Evolutionary conservation across 1,139 yeast species (phyloP).

Genomic region (Entelexis paramagnoliae): DNA sequence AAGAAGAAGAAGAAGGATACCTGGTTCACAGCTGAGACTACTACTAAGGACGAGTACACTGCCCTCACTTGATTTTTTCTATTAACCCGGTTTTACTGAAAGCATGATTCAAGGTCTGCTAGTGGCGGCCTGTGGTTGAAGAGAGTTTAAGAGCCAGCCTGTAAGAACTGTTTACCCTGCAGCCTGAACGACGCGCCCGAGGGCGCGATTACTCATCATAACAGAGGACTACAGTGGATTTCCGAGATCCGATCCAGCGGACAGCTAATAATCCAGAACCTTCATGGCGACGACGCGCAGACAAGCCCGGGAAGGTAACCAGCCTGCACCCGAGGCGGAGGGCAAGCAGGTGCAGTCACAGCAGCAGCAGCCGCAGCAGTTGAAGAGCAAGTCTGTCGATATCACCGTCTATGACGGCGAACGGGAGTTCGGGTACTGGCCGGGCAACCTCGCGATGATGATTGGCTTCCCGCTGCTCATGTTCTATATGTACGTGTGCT

Average conservation of each 20-base stretch:
- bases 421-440: conserved; percentile 88
- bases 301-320: conserved; percentile 16
- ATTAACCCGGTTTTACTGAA: too few relatives aligned
- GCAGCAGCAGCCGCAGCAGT: not conserved
- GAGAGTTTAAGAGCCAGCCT: too few relatives aligned
- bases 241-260: not conserved
- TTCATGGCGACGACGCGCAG: conserved; percentile 17
- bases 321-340: not conserved
- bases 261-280: not conserved
- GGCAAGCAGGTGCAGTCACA: not conserved
- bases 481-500: conserved; percentile 96
- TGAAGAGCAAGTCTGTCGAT: conserved; percentile 19
- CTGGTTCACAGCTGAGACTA: too few relatives aligned
- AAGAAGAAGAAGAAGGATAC: too few relatives aligned
- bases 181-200: too few relatives aligned
- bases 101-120: too few relatives aligned
- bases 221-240: too few relatives aligned
- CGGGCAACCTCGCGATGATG: conserved; percentile 92
- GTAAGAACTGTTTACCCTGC: too few relatives aligned
- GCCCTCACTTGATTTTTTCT: too few relatives aligned
- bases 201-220: too few relatives aligned
- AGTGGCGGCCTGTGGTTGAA: too few relatives aligned
- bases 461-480: conserved; percentile 81
- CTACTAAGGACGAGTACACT: too few relatives aligned
- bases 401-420: conserved; percentile 24